phyloP scores from a whole-genome alignment of 2,329 filamentous ascomycete genomes.

The Penicillium sclerotiorum region DNA sequence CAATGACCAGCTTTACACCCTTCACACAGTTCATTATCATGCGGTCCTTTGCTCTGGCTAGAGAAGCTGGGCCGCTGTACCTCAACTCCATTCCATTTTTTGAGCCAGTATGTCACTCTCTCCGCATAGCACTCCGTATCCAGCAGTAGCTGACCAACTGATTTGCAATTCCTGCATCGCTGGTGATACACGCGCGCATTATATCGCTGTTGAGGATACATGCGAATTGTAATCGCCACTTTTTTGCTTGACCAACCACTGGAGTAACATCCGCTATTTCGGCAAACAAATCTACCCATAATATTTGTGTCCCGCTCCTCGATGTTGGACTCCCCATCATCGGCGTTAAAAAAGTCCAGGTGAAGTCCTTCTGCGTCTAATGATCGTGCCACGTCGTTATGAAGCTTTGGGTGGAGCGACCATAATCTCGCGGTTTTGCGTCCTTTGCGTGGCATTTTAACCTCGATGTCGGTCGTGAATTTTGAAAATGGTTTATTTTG shows the following conservation, averaged over 20 bases:
- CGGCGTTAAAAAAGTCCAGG: conserved; percentile 13
- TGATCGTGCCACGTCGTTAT: conserved; percentile 17
- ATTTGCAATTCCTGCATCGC: conserved; percentile 10
- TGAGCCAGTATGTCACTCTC: conserved; percentile 12
- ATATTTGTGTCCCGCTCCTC: conserved; percentile 14
- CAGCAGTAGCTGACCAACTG: conserved; percentile 4
- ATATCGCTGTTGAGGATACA: conserved; percentile 12
- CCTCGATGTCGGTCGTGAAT: conserved; percentile 4
- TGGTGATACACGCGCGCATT: conserved; percentile 15
- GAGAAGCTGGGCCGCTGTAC: conserved; percentile 5
- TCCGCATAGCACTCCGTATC: conserved; percentile 8
- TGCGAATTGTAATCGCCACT: conserved; percentile 12
- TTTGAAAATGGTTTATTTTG: conserved; percentile 10
- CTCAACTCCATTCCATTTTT: conserved; percentile 12
- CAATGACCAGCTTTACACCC: conserved; percentile 52
- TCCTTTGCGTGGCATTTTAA: conserved; percentile 15
- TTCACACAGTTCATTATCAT: conserved; percentile 55
- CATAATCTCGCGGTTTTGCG: conserved; percentile 14
- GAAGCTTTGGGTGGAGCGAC: conserved; percentile 21
- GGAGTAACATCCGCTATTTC: conserved; percentile 15
- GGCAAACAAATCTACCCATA: conserved; percentile 18
- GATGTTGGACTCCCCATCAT: conserved; percentile 15
- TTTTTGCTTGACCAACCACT: conserved; percentile 16
- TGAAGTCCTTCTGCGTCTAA: conserved; percentile 19
- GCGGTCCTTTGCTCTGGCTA: conserved; percentile 27